phyloP scores from a whole-genome alignment of 768 basidiomycete genomes.

The Leccinum truebloodii region DNA sequence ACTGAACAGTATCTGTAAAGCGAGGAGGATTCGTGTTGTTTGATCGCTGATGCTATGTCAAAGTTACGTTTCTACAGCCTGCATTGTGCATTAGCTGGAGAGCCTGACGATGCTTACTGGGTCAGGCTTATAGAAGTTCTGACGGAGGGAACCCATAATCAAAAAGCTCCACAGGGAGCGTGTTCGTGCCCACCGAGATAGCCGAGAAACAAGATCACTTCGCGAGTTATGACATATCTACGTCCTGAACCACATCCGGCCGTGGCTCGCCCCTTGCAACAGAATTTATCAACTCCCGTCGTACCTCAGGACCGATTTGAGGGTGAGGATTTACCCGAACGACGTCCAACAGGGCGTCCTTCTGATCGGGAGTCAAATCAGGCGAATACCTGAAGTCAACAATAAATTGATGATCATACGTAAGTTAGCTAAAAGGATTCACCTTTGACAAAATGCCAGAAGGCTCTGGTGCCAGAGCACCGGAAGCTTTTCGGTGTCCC shows the following conservation, averaged over 20 bases:
- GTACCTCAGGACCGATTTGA: constrained; percentile 86
- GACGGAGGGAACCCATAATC: constrained; percentile 22
- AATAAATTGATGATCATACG: constrained; percentile 4
- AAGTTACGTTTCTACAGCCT: background rate
- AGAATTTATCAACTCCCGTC: constrained; percentile 86
- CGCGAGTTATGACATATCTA: constrained; percentile 52
- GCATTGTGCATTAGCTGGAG: background rate
- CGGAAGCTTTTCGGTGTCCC: constrained; percentile 81
- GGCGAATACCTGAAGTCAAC: constrained; percentile 71
- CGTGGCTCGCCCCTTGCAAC: constrained; percentile 84
- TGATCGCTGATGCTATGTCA: background rate
- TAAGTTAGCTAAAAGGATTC: constrained; percentile 8
- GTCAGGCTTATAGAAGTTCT: background rate
- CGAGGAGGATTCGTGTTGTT: background rate
- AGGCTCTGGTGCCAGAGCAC: constrained; percentile 98
- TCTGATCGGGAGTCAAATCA: constrained; percentile 95
- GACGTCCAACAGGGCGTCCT: constrained; percentile 95
- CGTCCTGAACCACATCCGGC: constrained; percentile 61
- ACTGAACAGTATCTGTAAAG: background rate
- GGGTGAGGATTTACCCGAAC: constrained; percentile 82
- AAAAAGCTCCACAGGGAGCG: too few relatives aligned
- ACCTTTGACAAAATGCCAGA: constrained; percentile 93
- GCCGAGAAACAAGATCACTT: background rate
- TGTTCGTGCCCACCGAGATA: background rate
- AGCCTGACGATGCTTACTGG: background rate